Base-by-base conservation (phyloP, 352 stramenopile species). In the Phytophthora melonis region DNA sequence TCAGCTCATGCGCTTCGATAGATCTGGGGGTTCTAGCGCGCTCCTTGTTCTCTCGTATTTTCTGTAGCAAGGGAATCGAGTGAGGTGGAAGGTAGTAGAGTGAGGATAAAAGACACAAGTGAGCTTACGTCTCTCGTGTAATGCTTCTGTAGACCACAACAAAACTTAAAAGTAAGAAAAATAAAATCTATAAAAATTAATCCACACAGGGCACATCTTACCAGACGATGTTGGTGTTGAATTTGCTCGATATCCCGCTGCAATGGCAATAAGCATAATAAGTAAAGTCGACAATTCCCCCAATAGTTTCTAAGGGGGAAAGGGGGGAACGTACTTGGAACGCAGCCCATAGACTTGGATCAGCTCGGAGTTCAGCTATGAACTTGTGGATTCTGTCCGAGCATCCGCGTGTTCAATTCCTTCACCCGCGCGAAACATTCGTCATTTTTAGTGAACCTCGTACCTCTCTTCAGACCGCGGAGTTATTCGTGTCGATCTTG, bases 21-120 rank as follows among this genome's bases (percentile, higher is more conserved):
- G 77, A 69, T 3, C 65, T 71, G 27, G 77, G 70, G 25, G 72
- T 85, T 45, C 36, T 61, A 5, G 78, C 70, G 25, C 61, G 82
- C 58, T 86, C 68, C 50, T 78, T 88, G 63, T 93, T 93, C 58
- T 92, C 83, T 2, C 77, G 81, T 47, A 89, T 82, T 81, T 91
- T 91, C 86, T 92, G 45, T 18, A 34, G 58, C 5, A 49, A 27
- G 18, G 56, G 30, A 21, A 13, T 49, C 21, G 34, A 62, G 32
- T 45, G 39, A 19, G 18, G 16, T 55, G 41, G 25, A 56, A 11
- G 13, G 34, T 41, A 41, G 34, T 4, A 3, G 34, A 41, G 34
- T 14, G 34, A 14, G 34, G 13, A 41, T 16, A 10, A 49, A 54
- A 43, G 1, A 54, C 47, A 54, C 9, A 2, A 34, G 9, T 21